phyloP scores from a whole-genome alignment of 2,329 filamentous ascomycete species.

The Xylaria arbuscula region DNA sequence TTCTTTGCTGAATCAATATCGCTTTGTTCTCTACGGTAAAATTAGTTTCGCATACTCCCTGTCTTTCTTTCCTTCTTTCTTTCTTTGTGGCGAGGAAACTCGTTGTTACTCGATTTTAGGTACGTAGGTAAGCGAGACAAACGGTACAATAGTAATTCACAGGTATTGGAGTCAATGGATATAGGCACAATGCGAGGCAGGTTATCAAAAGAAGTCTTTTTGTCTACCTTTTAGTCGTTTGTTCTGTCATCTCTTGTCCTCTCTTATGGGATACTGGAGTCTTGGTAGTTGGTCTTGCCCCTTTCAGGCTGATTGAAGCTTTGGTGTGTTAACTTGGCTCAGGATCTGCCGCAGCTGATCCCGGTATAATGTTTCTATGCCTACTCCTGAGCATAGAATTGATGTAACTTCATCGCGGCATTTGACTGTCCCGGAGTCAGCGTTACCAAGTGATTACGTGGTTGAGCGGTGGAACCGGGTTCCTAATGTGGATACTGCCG shows the following conservation, averaged over 20 bases:
- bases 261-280: no score
- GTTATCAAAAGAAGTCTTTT: neutral
- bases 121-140: no score
- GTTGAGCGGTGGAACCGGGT: neutral
- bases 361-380: no score
- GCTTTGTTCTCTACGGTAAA: constrained; percentile 10
- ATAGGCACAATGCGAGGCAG: neutral
- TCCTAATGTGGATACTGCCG: neutral
- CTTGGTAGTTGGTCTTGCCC: neutral
- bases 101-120: no score
- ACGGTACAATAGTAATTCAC: neutral
- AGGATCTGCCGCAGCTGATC: no score
- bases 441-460: neutral
- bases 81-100: neutral
- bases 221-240: neutral
- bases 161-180: neutral
- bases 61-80: neutral
- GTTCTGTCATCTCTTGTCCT: neutral
- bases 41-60: neutral
- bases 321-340: no score
- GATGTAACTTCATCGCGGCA: no score
- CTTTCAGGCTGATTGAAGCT: no score
- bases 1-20: neutral
- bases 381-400: no score
- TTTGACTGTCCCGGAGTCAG: neutral